Base-by-base conservation (phyloP, 768 basidiomycete genomes). In the Leucocoprinus sp. region DNA sequence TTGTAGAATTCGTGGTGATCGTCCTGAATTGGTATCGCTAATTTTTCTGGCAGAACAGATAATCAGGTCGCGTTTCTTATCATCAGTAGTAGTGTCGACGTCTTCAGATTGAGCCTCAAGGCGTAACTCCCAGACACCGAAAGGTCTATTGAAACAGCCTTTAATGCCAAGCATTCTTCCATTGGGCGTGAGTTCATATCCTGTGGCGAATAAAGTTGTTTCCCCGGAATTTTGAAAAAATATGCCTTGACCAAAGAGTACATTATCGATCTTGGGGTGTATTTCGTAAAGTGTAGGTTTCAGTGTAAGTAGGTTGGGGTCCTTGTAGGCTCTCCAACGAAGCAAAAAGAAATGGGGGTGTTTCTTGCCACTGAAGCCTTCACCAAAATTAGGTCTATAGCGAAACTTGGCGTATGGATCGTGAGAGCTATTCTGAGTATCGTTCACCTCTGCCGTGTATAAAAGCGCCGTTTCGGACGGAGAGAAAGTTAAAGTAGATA, bases 331-430 rank as follows among this genome's bases (percentile, higher is more conserved):
- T 42, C 9, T 63, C 74, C 78, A 82, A 8, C 62, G 63, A 39
- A 80, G 67, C 9, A 84, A 40, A 54, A 79, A 86, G 5, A 77
- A 58, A 0, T 64, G 62, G 1, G 84, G 79, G 3, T 64, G 60
- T 48, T 68, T 72, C 55, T 72, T 78, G 3, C 71, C 72, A 3
- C 58, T 56, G n/a, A 82, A 56, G 4, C 70, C 70, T 59, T 88
- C 84, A 0, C 84, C 85, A 48, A 83, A 76, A 36, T 72, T 66
- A 4, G 83, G 81, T 1, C 54, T 63, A 56, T 72, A 86, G 19
- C 67, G 61, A 50, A 78, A 84, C 43, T 74, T 74, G 15, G 59
- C 56, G 45, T 62, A 70, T 2, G 65, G 62, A 50, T 68, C 63
- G 1, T 56, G 46, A 11, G 60, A 48, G 8, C 50, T 59, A 33